Percentiles rank a stretch among this genome's conserved stretches.
phyloP scores from a whole-genome alignment of 2,329 filamentous ascomycete species.

The Aspergillus latus region DNA sequence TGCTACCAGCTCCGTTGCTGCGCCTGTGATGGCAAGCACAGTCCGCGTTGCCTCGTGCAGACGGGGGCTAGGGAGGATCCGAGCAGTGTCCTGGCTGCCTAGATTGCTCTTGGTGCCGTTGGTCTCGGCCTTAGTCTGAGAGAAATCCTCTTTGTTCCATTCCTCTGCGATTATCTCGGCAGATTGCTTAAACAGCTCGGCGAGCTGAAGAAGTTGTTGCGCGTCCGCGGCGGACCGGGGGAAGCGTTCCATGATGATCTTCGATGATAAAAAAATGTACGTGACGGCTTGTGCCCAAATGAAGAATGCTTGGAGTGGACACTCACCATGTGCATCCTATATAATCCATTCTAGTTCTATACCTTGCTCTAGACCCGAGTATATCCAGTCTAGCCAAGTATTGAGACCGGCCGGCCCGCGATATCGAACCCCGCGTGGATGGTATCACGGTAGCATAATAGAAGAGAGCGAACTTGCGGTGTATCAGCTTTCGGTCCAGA shows the following conservation, averaged over 20 bases:
- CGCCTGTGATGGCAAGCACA: background rate
- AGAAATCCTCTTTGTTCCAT: too few species aligned
- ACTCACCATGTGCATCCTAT: too few species aligned
- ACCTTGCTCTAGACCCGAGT: background rate
- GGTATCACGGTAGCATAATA: background rate
- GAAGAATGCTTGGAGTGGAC: too few species aligned
- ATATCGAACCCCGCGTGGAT: background rate
- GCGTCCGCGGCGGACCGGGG: background rate
- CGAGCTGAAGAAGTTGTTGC: background rate
- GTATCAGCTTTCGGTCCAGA: background rate
- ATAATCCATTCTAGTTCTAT: too few species aligned
- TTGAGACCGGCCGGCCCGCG: too few species aligned
- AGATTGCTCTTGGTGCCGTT: background rate
- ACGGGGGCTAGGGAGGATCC: background rate
- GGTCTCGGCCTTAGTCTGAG: too few species aligned
- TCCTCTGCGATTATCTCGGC: background rate
- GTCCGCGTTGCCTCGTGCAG: slow-evolving; percentile 8
- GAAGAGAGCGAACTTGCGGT: background rate
- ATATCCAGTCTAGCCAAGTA: too few species aligned
- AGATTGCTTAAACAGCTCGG: background rate
- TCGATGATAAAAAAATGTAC: background rate
- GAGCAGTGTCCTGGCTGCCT: background rate
- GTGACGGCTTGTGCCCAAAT: too few species aligned
- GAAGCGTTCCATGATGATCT: background rate
- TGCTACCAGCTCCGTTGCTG: slow-evolving; percentile 5